phyloP scores from a whole-genome alignment of 345 rosid species.

The Raphanus sativus region DNA sequence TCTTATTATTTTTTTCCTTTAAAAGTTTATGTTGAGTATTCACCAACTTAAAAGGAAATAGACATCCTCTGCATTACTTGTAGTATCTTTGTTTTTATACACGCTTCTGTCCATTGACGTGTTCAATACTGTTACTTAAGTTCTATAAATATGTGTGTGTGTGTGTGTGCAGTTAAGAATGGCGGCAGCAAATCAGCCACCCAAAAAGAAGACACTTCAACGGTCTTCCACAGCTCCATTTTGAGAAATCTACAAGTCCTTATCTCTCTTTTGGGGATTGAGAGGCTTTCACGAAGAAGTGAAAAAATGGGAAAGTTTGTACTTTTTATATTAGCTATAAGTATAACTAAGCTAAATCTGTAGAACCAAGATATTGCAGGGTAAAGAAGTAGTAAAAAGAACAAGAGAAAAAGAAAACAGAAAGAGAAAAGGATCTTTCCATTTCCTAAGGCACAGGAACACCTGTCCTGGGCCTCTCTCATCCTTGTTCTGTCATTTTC shows the following conservation, averaged over 20 bases:
- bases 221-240: slow-evolving; percentile 79
- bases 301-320: slow-evolving; percentile 32
- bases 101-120: slow-evolving; percentile 3
- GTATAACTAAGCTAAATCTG: slow-evolving; percentile 35
- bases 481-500: slow-evolving; percentile 31
- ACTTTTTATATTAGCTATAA: slow-evolving; percentile 27
- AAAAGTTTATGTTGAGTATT: background rate
- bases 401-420: background rate
- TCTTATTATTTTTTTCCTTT: background rate
- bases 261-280: slow-evolving; percentile 30
- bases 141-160: slow-evolving; percentile 4
- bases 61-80: slow-evolving; percentile 23
- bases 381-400: background rate
- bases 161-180: slow-evolving; percentile 46
- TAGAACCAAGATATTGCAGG: slow-evolving; percentile 33
- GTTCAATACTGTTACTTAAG: slow-evolving; percentile 10
- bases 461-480: slow-evolving; percentile 29
- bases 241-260: slow-evolving; percentile 46
- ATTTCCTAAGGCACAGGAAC: slow-evolving; percentile 37
- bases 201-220: slow-evolving; percentile 47
- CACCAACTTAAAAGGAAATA: background rate
- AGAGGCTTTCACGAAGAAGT: slow-evolving; percentile 14
- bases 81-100: slow-evolving; percentile 22
- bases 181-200: slow-evolving; percentile 52
- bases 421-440: slow-evolving; percentile 33